phyloP scores from a whole-genome alignment of 306 rosid species.

The Cicer arietinum region DNA sequence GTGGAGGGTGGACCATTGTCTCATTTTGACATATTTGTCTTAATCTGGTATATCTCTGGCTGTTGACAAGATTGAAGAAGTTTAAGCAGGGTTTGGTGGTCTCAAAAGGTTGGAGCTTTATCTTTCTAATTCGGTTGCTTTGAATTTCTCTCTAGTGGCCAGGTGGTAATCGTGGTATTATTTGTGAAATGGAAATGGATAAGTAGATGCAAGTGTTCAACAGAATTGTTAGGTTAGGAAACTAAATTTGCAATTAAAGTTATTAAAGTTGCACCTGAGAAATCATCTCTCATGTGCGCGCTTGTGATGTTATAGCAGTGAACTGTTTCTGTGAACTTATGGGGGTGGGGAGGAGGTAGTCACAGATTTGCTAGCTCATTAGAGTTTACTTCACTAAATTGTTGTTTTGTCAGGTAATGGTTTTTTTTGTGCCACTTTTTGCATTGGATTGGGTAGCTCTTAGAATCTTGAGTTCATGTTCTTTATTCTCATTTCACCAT shows the following conservation, averaged over 20 bases:
- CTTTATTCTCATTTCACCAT: not conserved
- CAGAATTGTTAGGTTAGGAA: slow-evolving; percentile 22
- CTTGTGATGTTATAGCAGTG: not conserved
- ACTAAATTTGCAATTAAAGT: slow-evolving; percentile 4
- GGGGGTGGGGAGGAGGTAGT: not conserved
- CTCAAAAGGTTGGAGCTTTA: slow-evolving; percentile 12
- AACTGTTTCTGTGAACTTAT: not conserved
- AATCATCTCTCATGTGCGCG: not conserved
- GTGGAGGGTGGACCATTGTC: not conserved
- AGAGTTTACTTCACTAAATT: not conserved
- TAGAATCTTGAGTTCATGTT: slow-evolving; percentile 8
- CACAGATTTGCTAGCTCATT: not conserved
- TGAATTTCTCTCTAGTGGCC: slow-evolving; percentile 1
- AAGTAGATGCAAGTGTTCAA: not conserved
- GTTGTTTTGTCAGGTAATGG: not conserved
- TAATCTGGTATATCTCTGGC: not conserved
- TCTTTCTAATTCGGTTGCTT: slow-evolving; percentile 1
- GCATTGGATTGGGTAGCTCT: not conserved
- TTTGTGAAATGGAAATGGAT: slow-evolving; percentile 17
- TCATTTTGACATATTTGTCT: not conserved
- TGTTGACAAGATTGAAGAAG: slow-evolving; percentile 14
- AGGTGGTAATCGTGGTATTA: not conserved
- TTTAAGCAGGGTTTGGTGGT: slow-evolving; percentile 17
- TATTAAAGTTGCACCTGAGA: not conserved
- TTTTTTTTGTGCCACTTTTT: not conserved